phyloP scores from a whole-genome alignment of 768 basidiomycete species.

The Boletus rex-veris region DNA sequence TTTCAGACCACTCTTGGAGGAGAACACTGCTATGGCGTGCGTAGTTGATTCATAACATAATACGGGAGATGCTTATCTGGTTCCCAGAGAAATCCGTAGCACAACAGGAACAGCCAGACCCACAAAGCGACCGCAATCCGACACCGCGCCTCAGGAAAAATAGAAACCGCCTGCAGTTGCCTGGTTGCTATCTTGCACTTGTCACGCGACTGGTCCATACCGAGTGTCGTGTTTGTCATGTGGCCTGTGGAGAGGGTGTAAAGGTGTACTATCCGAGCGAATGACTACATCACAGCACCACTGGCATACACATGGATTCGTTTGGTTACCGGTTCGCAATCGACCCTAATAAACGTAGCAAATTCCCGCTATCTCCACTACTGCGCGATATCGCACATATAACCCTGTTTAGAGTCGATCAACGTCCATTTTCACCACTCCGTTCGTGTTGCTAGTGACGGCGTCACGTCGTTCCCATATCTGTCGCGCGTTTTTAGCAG shows the following conservation, averaged over 20 bases:
- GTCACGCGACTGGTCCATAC: neutral
- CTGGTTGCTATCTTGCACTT: neutral
- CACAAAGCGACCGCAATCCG: conserved; percentile 1
- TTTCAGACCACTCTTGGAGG: conserved; percentile 49
- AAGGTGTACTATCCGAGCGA: conserved; percentile 9
- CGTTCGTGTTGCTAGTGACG: conserved; percentile 10
- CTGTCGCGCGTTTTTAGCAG: conserved; percentile 32
- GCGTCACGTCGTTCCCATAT: conserved; percentile 59
- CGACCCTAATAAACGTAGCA: conserved; percentile 20
- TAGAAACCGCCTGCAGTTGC: conserved; percentile 1
- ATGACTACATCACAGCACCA: conserved; percentile 8
- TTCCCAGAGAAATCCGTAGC: conserved; percentile 11
- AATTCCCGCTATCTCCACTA: conserved; percentile 32
- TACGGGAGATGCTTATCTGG: neutral
- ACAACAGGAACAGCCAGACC: neutral
- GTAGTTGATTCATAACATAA: neutral
- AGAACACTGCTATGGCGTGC: conserved; percentile 12
- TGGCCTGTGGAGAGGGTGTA: conserved; percentile 10
- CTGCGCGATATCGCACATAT: conserved; percentile 2
- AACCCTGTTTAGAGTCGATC: conserved; percentile 25
- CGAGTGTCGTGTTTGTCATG: conserved; percentile 8
- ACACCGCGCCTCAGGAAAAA: conserved; percentile 6
- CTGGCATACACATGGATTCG: neutral
- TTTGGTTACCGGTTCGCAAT: conserved; percentile 6
- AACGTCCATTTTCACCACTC: conserved; percentile 28